These are phyloP conservation scores for Dichomitus squalens DNA, from an alignment of 1,284 basidiomycete genomes.

Conservation along the genomic window DNA sequence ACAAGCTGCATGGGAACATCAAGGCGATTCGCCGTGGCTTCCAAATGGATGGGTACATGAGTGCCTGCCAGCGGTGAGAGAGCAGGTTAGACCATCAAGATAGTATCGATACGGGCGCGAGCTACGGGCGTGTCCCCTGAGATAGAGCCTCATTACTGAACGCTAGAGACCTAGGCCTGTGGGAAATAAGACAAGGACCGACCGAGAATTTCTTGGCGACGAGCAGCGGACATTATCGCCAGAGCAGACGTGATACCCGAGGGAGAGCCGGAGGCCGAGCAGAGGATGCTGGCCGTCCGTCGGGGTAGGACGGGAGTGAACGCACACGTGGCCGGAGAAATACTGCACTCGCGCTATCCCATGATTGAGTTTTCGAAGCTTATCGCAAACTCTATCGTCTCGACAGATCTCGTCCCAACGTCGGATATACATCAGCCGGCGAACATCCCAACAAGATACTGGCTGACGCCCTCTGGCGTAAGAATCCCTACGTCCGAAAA, in stretches of 20 bases:
- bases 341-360: slow-evolving; percentile 23
- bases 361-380: slow-evolving; percentile 34
- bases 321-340: slow-evolving; percentile 33
- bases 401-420: slow-evolving; percentile 28
- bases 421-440: slow-evolving; percentile 51
- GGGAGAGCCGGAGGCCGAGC: background rate
- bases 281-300: background rate
- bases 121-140: background rate
- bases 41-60: slow-evolving; percentile 2
- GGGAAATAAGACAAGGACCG: background rate
- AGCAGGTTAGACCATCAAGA: slow-evolving; percentile 17
- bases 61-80: background rate
- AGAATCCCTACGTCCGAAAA: slow-evolving; percentile 92
- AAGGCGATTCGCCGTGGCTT: slow-evolving; percentile 12
- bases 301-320: slow-evolving; percentile 10
- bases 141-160: background rate
- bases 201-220: background rate
- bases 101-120: slow-evolving; percentile 20
- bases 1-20: slow-evolving; percentile 17
- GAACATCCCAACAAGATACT: slow-evolving; percentile 91
- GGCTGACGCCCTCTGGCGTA: slow-evolving; percentile 90
- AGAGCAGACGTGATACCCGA: background rate
- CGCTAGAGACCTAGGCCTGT: background rate
- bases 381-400: slow-evolving; percentile 42
- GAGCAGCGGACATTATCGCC: background rate